A percentile compares a stretch with the other conserved stretches of the same genome.
Evolutionary conservation across 441 rosid genomes (phyloP).

Genomic region (Adansonia gregorii): DNA sequence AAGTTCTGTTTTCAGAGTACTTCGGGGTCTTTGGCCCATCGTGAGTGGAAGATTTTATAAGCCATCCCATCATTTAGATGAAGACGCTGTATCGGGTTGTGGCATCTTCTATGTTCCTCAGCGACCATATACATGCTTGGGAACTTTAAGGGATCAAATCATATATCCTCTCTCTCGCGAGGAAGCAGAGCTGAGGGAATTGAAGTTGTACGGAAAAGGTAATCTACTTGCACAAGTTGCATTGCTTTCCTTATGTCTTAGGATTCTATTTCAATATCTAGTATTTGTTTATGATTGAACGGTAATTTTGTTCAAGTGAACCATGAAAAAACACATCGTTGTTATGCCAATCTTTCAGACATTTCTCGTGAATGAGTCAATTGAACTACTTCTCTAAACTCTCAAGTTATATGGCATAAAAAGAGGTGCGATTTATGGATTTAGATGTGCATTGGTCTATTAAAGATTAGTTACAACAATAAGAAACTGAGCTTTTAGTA

Average conservation of each 20-base stretch:
- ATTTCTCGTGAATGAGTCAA: neutral
- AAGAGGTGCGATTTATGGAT: neutral
- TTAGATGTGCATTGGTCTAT: neutral
- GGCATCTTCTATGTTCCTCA: constrained; percentile 96
- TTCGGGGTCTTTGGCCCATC: constrained; percentile 94
- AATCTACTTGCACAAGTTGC: constrained; percentile 27
- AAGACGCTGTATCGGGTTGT: constrained; percentile 63
- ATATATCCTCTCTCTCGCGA: constrained; percentile 93
- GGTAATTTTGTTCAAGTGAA: neutral
- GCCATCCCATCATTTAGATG: constrained; percentile 58
- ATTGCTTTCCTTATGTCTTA: neutral
- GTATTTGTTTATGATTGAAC: neutral
- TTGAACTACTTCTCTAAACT: neutral
- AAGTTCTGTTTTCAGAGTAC: constrained; percentile 96
- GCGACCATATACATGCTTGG: constrained; percentile 95
- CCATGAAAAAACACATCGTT: neutral
- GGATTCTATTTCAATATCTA: neutral
- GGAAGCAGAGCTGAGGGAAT: constrained; percentile 69
- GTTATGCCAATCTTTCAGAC: constrained; percentile 5
- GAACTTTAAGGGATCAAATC: constrained; percentile 98
- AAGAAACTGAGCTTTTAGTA: neutral
- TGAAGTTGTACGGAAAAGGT: constrained; percentile 64
- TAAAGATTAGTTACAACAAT: neutral
- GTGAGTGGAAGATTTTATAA: constrained; percentile 76
- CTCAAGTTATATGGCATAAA: neutral